Evolutionary conservation across 108 stramenopile genomes (phyloP), one percentile per base, ranked within the genome.

Genomic region (Fragilariopsis cylindrus): DNA sequence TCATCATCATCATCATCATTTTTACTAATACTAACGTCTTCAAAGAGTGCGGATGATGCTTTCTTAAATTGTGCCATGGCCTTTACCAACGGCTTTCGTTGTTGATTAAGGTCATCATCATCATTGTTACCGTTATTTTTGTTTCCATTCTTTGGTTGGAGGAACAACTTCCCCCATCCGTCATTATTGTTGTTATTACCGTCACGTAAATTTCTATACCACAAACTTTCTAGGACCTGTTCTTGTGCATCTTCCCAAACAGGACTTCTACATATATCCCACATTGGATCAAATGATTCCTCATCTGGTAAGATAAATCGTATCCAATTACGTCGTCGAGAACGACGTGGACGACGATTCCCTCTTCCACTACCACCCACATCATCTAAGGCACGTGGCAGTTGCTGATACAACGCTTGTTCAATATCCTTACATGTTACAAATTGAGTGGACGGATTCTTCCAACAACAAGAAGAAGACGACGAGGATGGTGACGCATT

Each of bases 31-130:
- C 39, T 48, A 55, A 19, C 65, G 5, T 66, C 54, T 7, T n/a
- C 76, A 44, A 55, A 40, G 0, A 79, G 43, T 3, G 44, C 12
- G 30, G 50, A 46, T 8, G 64, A 55, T 8, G 78, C 19, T 30
- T 73, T 62, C 62, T 79, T 79, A 48, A 79, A 57, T 4, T 52
- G 72, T 41, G 78, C 62, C 72, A 79, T 73, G 15, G 67, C 53
- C 60, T 73, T 79, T 57, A 67, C 78, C 42, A 79, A 19, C 42
- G 78, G 72, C 40, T 67, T 18, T 53, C 66, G 41, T 42, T 12
- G 30, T 30, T 30, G 30, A 30, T 30, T 30, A 30, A 30, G 30
- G 30, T 30, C 30, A 30, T 30, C 30, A n/a, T n/a, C n/a, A 30
- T 43, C 52, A 18, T 19, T 39, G 65, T 47, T 18, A 60, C 16